A percentile compares a stretch with the other conserved stretches of the same genome.
These are phyloP conservation scores for Trichoderma aggressivum DNA, from an alignment of 2,329 filamentous ascomycete genomes.

Conservation along the genomic window DNA sequence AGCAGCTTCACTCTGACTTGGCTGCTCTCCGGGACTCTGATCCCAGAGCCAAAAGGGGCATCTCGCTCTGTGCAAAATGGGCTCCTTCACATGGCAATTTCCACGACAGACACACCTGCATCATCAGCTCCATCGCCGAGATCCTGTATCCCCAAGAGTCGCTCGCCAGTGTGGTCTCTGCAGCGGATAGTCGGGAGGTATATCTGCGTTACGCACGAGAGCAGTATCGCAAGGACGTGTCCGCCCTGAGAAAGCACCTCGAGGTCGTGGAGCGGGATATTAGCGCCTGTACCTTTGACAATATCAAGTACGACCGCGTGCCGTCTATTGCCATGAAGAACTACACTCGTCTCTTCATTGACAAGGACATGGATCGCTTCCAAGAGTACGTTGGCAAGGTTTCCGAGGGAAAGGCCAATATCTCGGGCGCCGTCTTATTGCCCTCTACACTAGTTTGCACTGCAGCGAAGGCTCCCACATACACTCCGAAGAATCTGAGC, in stretches of 20 bases:
- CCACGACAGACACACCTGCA: slow-evolving; percentile 57
- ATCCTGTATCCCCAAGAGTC: slow-evolving; percentile 42
- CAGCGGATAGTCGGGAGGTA: slow-evolving; percentile 41
- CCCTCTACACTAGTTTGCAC: slow-evolving; percentile 47
- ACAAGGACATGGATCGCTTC: slow-evolving; percentile 51
- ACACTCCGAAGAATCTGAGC: background rate
- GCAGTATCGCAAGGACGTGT: slow-evolving; percentile 49
- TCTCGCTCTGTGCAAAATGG: slow-evolving; percentile 61
- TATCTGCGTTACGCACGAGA: slow-evolving; percentile 55
- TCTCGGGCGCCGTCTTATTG: slow-evolving; percentile 54
- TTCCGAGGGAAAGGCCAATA: slow-evolving; percentile 44
- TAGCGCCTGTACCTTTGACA: slow-evolving; percentile 41
- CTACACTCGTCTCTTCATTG: slow-evolving; percentile 47
- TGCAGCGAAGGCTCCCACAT: slow-evolving; percentile 8
- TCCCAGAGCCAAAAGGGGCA: slow-evolving; percentile 38
- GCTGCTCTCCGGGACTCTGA: slow-evolving; percentile 38
- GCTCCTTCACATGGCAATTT: slow-evolving; percentile 52
- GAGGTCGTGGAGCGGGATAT: slow-evolving; percentile 53
- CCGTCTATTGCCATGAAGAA: slow-evolving; percentile 56
- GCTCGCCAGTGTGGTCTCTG: slow-evolving; percentile 30
- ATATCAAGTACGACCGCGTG: slow-evolving; percentile 56
- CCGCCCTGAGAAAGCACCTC: slow-evolving; percentile 51
- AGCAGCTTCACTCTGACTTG: slow-evolving; percentile 50
- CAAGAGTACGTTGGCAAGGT: slow-evolving; percentile 48
- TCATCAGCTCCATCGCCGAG: slow-evolving; percentile 57